Conservation (phyloP, 2,329 filamentous ascomycete genomes). For the Aspergillus phoenicis region DNA sequence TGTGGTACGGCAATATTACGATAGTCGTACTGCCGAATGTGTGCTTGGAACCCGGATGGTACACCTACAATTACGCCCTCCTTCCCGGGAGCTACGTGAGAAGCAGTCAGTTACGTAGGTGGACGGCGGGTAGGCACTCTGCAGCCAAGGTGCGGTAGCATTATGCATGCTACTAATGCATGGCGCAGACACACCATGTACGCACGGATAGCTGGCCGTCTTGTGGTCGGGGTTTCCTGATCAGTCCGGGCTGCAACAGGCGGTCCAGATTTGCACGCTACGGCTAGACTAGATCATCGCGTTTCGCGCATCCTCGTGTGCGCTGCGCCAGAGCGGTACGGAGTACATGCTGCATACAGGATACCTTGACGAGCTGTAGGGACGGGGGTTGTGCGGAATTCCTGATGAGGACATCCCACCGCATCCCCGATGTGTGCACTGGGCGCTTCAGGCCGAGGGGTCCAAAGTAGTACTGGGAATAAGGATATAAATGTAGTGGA, state of each 20-base stretch:
- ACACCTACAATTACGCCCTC: background rate
- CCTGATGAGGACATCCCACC: background rate
- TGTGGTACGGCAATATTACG: background rate
- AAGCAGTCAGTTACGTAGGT: background rate
- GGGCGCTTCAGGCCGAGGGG: too few species aligned
- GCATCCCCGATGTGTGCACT: background rate
- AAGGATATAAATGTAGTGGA: too few species aligned
- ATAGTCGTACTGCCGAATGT: background rate
- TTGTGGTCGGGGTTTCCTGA: background rate
- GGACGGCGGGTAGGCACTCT: constrained; percentile 2
- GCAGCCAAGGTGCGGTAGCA: background rate
- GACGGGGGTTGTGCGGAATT: background rate
- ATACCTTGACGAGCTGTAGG: background rate
- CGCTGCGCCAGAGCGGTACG: background rate
- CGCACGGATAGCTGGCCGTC: background rate
- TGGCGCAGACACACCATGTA: background rate
- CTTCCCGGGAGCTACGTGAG: background rate
- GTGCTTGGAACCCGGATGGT: background rate
- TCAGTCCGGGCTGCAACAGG: background rate
- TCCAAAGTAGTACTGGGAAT: too few species aligned
- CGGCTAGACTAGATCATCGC: background rate
- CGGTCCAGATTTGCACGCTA: background rate
- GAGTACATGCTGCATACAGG: background rate
- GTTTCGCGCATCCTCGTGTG: background rate
- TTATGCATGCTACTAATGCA: constrained; percentile 2